Percentiles rank a stretch among this genome's conserved stretches.
These are phyloP conservation scores for Tribonema minus DNA, from an alignment of 108 stramenopile species.

Conservation along the genomic window DNA sequence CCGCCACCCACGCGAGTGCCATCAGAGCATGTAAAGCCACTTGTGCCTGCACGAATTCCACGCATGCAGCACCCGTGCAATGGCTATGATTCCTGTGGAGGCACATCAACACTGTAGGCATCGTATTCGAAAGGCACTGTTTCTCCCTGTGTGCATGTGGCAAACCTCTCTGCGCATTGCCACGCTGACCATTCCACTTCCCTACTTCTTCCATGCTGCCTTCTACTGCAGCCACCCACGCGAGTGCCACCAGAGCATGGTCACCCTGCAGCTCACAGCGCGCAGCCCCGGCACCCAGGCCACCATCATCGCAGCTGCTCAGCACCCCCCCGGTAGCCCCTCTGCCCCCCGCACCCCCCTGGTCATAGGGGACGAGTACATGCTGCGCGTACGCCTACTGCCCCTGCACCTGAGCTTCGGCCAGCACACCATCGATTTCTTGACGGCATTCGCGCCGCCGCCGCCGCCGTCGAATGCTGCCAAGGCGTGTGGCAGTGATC, in stretches of 20 bases:
- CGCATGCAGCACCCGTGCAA: neutral
- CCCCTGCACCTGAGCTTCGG: slow-evolving; percentile 29
- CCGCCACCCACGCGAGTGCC: slow-evolving; percentile 26
- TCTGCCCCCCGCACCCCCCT: slow-evolving; percentile 3
- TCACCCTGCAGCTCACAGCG: slow-evolving; percentile 24
- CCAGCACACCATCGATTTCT: slow-evolving; percentile 45
- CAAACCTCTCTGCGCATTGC: neutral
- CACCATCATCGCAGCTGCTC: slow-evolving; percentile 11
- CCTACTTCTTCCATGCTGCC: no score
- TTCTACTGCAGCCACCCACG: slow-evolving; percentile 25
- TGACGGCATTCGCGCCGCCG: slow-evolving; percentile 1
- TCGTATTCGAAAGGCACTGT: no score
- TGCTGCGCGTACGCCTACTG: slow-evolving; percentile 30
- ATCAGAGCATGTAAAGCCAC: slow-evolving; percentile 14
- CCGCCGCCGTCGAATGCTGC: neutral
- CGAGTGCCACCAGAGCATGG: slow-evolving; percentile 31
- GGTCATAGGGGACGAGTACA: slow-evolving; percentile 36
- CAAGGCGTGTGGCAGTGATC: no score
- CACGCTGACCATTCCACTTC: no score
- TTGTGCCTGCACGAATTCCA: no score
- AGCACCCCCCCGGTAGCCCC: slow-evolving; percentile 14
- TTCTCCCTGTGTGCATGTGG: no score
- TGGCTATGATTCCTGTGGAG: neutral
- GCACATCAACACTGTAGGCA: no score
- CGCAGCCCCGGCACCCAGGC: slow-evolving; percentile 3